Conservation (phyloP, 129 eudicot genomes). For the Saposhnikovia divaricata region DNA sequence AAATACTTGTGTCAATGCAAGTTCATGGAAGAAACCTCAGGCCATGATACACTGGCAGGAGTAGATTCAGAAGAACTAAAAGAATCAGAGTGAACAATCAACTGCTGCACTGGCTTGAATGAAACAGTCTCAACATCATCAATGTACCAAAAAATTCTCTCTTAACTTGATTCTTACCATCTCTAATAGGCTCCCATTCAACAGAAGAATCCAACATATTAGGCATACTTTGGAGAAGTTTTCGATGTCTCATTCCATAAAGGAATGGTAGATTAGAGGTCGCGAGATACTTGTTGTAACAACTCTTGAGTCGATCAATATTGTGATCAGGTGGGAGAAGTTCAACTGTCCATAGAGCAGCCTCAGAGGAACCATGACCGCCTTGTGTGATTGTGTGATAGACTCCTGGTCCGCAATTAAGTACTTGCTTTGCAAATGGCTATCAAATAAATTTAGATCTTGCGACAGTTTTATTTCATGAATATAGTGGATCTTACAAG, state of each 20-base stretch:
- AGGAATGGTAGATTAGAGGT: too few species aligned
- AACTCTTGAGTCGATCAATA: too few species aligned
- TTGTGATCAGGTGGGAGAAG: too few species aligned
- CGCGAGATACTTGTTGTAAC: too few species aligned
- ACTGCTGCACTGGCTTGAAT: not conserved
- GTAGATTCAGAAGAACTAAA: conserved; percentile 37
- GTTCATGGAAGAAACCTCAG: not conserved
- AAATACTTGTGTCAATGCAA: not conserved
- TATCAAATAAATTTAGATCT: too few species aligned
- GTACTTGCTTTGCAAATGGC: too few species aligned
- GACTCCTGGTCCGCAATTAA: too few species aligned
- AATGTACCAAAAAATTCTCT: not conserved
- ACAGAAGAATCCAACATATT: not conserved
- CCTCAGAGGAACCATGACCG: too few species aligned
- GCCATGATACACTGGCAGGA: conserved; percentile 8
- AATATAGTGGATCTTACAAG: too few species aligned
- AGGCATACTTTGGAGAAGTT: not conserved
- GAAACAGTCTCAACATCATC: not conserved
- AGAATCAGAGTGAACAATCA: conserved; percentile 18
- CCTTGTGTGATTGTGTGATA: too few species aligned
- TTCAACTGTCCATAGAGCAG: too few species aligned
- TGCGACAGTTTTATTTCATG: too few species aligned
- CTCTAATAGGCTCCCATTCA: not conserved
- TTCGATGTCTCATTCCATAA: not conserved
- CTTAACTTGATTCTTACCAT: not conserved